Conservation (phyloP, 2,329 filamentous ascomycete genomes). For the Bipolaris sorokiniana region DNA sequence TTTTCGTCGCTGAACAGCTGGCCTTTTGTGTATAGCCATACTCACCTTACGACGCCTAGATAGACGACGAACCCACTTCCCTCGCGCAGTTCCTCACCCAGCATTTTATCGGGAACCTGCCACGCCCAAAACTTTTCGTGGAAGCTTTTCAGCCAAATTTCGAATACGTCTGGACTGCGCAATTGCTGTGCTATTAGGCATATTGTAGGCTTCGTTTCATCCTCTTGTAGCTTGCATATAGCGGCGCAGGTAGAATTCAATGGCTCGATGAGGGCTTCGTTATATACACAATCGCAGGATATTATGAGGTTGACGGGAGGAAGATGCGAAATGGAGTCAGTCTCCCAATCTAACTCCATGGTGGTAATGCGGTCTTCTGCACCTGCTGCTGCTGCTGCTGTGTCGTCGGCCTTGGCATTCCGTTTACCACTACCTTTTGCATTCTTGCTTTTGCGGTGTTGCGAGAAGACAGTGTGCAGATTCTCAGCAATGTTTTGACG, state of each 20-base stretch:
- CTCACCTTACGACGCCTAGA: conserved; percentile 59
- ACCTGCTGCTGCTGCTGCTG: neutral
- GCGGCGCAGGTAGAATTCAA: conserved; percentile 83
- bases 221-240: conserved; percentile 65
- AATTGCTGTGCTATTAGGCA: conserved; percentile 90
- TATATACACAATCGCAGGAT: conserved; percentile 95
- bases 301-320: conserved; percentile 74
- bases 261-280: conserved; percentile 80
- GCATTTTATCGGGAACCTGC: conserved; percentile 70
- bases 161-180: conserved; percentile 82
- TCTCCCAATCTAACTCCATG: conserved; percentile 82
- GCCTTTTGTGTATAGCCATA: neutral
- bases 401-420: conserved; percentile 27
- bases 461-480: conserved; percentile 16
- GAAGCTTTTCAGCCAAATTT: conserved; percentile 77
- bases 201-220: conserved; percentile 61
- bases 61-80: conserved; percentile 83
- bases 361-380: conserved; percentile 15
- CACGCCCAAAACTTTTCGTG: conserved; percentile 72
- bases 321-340: conserved; percentile 53
- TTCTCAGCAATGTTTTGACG: conserved; percentile 77
- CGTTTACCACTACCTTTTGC: conserved; percentile 1
- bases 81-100: conserved; percentile 65
- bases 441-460: conserved; percentile 5
- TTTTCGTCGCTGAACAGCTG: neutral